These are phyloP conservation scores for Coniochaeta hoffmannii DNA, from an alignment of 2,329 filamentous ascomycete species.

Conservation along the genomic window DNA sequence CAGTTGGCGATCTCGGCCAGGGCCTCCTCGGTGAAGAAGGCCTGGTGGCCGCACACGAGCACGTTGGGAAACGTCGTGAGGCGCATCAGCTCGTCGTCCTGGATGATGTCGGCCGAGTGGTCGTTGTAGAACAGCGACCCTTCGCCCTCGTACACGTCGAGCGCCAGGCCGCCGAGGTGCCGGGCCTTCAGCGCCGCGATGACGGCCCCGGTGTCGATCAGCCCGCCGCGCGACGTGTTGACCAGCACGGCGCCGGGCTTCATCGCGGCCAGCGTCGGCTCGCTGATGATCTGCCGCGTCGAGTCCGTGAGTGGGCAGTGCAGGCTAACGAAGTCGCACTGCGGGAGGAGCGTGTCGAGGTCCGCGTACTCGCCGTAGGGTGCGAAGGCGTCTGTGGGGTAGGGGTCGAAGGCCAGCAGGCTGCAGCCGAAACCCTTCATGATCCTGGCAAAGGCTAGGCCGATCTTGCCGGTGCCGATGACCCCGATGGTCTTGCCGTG, in stretches of 20 bases:
- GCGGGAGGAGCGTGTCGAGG: slow-evolving; percentile 46
- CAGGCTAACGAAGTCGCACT: slow-evolving; percentile 55
- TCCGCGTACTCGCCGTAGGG: slow-evolving; percentile 42
- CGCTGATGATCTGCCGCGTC: slow-evolving; percentile 56
- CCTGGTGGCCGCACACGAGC: slow-evolving; percentile 60
- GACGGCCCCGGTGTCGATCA: slow-evolving; percentile 54
- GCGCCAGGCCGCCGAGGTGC: slow-evolving; percentile 53
- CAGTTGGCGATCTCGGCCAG: slow-evolving; percentile 54
- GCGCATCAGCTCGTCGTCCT: slow-evolving; percentile 59
- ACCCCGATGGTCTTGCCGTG: slow-evolving; percentile 60
- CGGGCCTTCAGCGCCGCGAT: slow-evolving; percentile 53
- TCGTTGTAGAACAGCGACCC: slow-evolving; percentile 58
- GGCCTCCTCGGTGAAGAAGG: slow-evolving; percentile 62
- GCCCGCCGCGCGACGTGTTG: slow-evolving; percentile 60
- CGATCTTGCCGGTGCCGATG: slow-evolving; percentile 59
- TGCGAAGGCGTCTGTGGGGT: slow-evolving; percentile 38
- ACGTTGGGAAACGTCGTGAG: slow-evolving; percentile 63
- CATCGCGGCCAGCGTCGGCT: slow-evolving; percentile 42
- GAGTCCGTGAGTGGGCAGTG: slow-evolving; percentile 57
- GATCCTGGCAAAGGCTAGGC: slow-evolving; percentile 53
- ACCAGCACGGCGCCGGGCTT: slow-evolving; percentile 54
- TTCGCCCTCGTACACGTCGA: slow-evolving; percentile 64
- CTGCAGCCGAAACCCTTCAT: slow-evolving; percentile 58
- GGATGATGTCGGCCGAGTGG: slow-evolving; percentile 55
- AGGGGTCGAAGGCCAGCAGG: slow-evolving; percentile 55